A percentile compares a stretch with the other conserved stretches of the same genome.
These are phyloP conservation scores for Rostrohypoxylon terebratum DNA, from an alignment of 495 filamentous ascomycete genomes.

Conservation along the genomic window DNA sequence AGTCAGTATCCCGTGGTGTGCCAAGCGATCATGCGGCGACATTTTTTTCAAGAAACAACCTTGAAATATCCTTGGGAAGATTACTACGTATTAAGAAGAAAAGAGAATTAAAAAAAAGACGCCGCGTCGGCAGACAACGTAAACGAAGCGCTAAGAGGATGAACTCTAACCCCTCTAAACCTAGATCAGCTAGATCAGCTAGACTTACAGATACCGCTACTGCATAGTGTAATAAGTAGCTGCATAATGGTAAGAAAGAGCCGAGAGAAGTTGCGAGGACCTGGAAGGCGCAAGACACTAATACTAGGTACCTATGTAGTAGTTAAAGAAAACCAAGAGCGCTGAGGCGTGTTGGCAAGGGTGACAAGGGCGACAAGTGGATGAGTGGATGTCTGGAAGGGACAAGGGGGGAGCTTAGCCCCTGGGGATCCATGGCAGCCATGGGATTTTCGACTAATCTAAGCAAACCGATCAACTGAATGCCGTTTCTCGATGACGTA, in stretches of 20 bases:
- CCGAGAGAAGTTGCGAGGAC: neutral
- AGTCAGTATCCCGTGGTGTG: neutral
- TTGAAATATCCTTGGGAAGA: neutral
- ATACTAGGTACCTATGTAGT: too few relatives aligned
- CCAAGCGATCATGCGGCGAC: constrained; percentile 18
- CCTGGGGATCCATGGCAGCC: constrained; percentile 30
- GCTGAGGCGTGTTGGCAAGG: neutral
- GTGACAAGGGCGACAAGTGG: too few relatives aligned
- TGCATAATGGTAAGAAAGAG: too few relatives aligned
- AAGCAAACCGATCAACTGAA: constrained; percentile 4
- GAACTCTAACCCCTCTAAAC: too few relatives aligned
- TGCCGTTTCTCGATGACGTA: constrained; percentile 35
- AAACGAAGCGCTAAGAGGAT: constrained; percentile 31
- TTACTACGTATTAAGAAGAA: neutral
- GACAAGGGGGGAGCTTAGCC: constrained; percentile 18
- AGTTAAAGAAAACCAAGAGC: constrained; percentile 4
- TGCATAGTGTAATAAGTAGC: too few relatives aligned
- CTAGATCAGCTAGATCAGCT: constrained; percentile 28
- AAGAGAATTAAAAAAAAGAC: constrained; percentile 22
- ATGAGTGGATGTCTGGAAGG: too few relatives aligned
- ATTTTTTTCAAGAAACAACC: neutral
- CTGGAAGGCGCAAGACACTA: neutral
- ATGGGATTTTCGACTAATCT: constrained; percentile 15
- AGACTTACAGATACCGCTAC: constrained; percentile 19
- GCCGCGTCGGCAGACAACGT: constrained; percentile 34